Conservation (phyloP, 768 basidiomycete species). For the Boletus bicolor region DNA sequence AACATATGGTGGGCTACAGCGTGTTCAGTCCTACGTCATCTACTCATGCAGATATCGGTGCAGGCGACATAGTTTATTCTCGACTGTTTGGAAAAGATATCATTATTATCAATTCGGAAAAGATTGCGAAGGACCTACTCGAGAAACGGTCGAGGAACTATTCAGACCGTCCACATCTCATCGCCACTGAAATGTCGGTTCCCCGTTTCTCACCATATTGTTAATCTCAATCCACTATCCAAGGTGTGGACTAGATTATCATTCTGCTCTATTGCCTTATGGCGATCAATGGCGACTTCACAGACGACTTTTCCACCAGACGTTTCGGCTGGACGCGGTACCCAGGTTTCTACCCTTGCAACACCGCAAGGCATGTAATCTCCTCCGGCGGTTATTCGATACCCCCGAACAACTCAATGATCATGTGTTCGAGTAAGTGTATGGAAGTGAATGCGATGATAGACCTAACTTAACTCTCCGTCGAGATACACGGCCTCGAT, state of each 20-base stretch:
- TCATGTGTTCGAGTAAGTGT: conserved; percentile 9
- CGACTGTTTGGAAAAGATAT: conserved; percentile 1
- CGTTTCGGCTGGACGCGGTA: not conserved
- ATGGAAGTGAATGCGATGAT: not conserved
- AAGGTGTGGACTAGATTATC: conserved; percentile 4
- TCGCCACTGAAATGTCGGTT: not conserved
- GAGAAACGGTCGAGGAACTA: conserved; percentile 5
- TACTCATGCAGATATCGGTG: fast-evolving
- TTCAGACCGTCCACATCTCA: conserved; percentile 6
- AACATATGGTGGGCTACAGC: conserved; percentile 1
- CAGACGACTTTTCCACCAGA: conserved; percentile 14
- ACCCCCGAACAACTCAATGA: not conserved
- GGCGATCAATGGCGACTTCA: conserved; percentile 15
- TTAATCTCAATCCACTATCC: not conserved
- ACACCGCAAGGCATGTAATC: conserved; percentile 1
- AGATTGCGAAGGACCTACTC: conserved; percentile 1
- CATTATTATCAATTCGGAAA: conserved; percentile 13
- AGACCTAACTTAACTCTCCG: too few relatives aligned
- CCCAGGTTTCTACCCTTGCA: not conserved
- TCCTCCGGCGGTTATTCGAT: conserved; percentile 1
- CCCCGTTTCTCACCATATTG: not conserved
- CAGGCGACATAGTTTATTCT: conserved; percentile 5
- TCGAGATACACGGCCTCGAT: not conserved
- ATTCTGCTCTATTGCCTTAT: not conserved
- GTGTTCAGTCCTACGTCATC: not conserved